These are phyloP conservation scores for Cynanchum wilfordii DNA, from an alignment of 257 asterid species.

Conservation along the genomic window DNA sequence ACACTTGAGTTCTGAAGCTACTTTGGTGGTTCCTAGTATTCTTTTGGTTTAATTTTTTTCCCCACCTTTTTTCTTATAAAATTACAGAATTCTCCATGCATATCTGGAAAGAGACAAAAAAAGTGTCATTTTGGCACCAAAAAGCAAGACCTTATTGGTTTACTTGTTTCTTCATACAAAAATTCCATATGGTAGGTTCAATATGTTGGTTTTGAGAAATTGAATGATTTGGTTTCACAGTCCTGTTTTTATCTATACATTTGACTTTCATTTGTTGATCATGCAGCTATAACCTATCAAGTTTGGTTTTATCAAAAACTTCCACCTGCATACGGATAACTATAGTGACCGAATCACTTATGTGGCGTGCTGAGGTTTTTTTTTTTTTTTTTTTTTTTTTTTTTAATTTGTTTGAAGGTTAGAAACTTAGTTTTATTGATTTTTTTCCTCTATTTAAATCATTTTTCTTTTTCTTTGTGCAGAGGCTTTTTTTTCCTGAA, in stretches of 20 bases:
- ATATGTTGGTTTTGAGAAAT: not conserved
- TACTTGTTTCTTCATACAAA: constrained; percentile 49
- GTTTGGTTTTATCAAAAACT: constrained; percentile 45
- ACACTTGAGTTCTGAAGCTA: constrained; percentile 3
- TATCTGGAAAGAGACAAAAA: constrained; percentile 9
- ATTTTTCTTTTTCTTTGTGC: constrained; percentile 25
- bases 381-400: constrained; percentile 10
- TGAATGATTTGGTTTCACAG: not conserved
- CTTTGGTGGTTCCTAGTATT: not conserved
- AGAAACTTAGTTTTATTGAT: not conserved
- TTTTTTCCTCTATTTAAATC: constrained; percentile 2
- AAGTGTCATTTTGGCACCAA: constrained; percentile 39
- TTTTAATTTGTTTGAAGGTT: constrained; percentile 17
- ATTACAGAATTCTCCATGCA: constrained; percentile 48
- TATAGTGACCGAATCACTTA: constrained; percentile 58
- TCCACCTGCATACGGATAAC: constrained; percentile 66
- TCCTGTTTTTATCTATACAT: constrained; percentile 11
- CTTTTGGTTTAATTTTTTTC: constrained; percentile 2
- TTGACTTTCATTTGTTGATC: constrained; percentile 20
- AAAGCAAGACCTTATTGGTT: constrained; percentile 59
- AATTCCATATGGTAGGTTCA: constrained; percentile 52
- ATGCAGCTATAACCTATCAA: constrained; percentile 56
- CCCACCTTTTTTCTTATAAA: constrained; percentile 10
- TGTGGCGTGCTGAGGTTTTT: constrained; percentile 94
- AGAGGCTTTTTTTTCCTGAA: constrained; percentile 98